phyloP scores from a whole-genome alignment of 2,329 filamentous ascomycete genomes.

The Emericellopsis atlantica region DNA sequence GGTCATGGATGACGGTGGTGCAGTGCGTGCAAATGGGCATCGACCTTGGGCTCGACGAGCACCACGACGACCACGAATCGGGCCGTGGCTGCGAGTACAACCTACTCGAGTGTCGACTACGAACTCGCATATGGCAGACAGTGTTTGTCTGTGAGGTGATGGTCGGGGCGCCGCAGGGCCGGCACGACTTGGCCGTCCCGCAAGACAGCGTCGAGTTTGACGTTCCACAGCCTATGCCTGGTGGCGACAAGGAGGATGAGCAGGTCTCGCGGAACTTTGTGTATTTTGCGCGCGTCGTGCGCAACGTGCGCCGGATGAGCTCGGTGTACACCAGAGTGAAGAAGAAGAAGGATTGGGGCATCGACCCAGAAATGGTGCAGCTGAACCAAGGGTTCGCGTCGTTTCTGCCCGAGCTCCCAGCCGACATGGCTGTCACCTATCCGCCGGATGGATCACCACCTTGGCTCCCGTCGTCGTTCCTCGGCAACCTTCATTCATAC shows the following conservation, averaged over 20 bases:
- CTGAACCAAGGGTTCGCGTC: constrained; percentile 65
- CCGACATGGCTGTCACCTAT: constrained; percentile 66
- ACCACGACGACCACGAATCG: constrained; percentile 64
- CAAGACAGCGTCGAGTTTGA: constrained; percentile 65
- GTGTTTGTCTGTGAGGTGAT: constrained; percentile 80
- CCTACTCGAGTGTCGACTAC: constrained; percentile 66
- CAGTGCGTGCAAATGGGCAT: constrained; percentile 89
- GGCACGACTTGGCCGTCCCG: constrained; percentile 65
- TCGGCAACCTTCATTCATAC: constrained; percentile 83
- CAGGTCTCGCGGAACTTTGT: constrained; percentile 73
- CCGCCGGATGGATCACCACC: constrained; percentile 68
- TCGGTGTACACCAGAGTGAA: constrained; percentile 61
- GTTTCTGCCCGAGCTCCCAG: constrained; percentile 67
- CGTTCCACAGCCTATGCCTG: constrained; percentile 48
- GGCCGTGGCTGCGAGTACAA: constrained; percentile 58
- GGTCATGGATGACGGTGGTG: constrained; percentile 93
- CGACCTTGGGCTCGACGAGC: constrained; percentile 80
- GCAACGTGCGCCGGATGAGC: constrained; percentile 68
- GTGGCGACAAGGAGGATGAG: constrained; percentile 63
- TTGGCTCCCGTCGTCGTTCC: constrained; percentile 75
- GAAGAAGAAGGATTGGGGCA: constrained; percentile 73
- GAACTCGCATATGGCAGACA: constrained; percentile 82
- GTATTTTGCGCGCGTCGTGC: constrained; percentile 66
- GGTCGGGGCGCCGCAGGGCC: constrained; percentile 86
- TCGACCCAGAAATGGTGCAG: constrained; percentile 70